phyloP scores from a whole-genome alignment of 768 basidiomycete genomes.

The Russula sp. region DNA sequence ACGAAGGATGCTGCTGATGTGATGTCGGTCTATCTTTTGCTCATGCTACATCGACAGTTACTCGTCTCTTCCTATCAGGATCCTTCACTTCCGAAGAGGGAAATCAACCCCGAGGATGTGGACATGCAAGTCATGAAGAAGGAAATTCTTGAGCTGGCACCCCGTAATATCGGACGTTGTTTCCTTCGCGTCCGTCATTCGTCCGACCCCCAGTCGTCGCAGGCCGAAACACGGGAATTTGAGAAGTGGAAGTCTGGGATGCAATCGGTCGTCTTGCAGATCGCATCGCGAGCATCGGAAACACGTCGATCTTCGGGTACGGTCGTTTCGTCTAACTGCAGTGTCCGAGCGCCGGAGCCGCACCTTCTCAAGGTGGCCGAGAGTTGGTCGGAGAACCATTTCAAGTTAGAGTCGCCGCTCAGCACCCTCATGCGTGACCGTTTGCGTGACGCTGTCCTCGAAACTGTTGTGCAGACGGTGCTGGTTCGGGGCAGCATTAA shows the following conservation, averaged over 20 bases:
- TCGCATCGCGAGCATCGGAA: constrained; percentile 62
- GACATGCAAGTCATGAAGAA: constrained; percentile 59
- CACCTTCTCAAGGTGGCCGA: constrained; percentile 57
- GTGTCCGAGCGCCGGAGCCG: constrained; percentile 25
- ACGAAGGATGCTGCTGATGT: constrained; percentile 70
- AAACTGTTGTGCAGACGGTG: constrained; percentile 45
- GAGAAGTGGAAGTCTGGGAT: constrained; percentile 42
- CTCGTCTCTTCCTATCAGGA: constrained; percentile 42
- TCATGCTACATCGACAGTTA: constrained; percentile 76
- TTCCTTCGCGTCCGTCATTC: constrained; percentile 33
- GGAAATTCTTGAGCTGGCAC: constrained; percentile 68
- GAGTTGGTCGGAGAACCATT: constrained; percentile 66
- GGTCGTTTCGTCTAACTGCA: not conserved
- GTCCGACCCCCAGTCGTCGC: constrained; percentile 19
- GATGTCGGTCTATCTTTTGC: constrained; percentile 70
- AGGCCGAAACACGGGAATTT: constrained; percentile 34
- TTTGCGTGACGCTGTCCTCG: constrained; percentile 58
- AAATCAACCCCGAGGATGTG: constrained; percentile 41
- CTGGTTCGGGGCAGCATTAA: constrained; percentile 40
- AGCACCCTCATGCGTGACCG: constrained; percentile 55
- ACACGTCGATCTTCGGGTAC: constrained; percentile 26
- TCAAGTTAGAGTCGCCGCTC: constrained; percentile 55
- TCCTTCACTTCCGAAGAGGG: constrained; percentile 28
- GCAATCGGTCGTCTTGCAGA: constrained; percentile 53
- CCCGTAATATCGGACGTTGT: constrained; percentile 55